Base-by-base conservation (phyloP, 2,329 filamentous ascomycete species). In the Fusarium scirpi region DNA sequence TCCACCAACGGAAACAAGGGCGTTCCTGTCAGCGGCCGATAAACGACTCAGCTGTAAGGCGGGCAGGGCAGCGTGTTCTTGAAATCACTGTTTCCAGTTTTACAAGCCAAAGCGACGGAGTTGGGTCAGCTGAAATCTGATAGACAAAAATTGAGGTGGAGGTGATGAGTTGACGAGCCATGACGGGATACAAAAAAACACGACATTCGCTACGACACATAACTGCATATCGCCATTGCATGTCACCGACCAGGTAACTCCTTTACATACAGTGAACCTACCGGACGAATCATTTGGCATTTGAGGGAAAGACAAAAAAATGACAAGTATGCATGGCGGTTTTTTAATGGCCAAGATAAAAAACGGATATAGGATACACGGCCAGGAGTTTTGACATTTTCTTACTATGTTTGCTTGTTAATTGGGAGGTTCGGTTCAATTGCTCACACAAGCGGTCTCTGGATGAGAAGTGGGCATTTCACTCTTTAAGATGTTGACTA, bases 321-420 rank as follows among this genome's bases (percentile, higher is more conserved):
- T 75, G 69, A 72, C 56, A 49, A 68, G 64, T 27, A 27, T 58
- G 70, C 62, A 71, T 73, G 62, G 65, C 70, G 65, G 67, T 72
- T 66, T 27, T 68, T 65, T 69, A 68, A 65, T 69, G 72, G 65
- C 65, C 66, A 70, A 71, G 62, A 54, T 66, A 63, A 57, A 74
- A 76, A 71, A 76, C 75, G 74, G 74, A 72, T 71, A 76, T 74
- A 75, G 74, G 74, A 76, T 76, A 76, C 69, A 76, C 65, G 72
- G 74, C 71, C 67, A 65, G 74, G 74, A 75, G 74, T 76, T 52
- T 49, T 27, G 13, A 27, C 60, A 54, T 67, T 51, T 52, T 27
- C 10, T 25, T 51, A 13, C 16, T 18, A 38, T 41, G 24, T 52
- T 52, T 57, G 53, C 55, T 60, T 71, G 47, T 65, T 71, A 48